Percentiles rank a stretch among this genome's conserved stretches.
Conservation (phyloP, 2,329 filamentous ascomycete genomes). For the Elsinoe ampelina region DNA sequence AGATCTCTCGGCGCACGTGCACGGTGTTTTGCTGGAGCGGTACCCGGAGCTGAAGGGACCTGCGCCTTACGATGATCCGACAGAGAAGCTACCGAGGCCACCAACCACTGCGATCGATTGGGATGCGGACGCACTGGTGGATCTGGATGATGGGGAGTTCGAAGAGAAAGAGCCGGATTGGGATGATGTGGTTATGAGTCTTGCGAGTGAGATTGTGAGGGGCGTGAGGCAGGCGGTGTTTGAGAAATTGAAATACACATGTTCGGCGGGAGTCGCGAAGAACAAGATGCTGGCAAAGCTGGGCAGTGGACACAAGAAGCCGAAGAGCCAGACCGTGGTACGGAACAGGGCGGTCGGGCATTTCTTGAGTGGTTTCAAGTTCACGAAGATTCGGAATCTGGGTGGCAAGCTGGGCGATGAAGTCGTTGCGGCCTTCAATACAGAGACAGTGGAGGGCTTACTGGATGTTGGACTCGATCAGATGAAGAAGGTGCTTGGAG, state of each 20-base stretch:
- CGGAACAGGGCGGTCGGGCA: constrained; percentile 70
- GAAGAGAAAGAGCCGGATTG: constrained; percentile 83
- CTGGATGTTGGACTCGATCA: constrained; percentile 63
- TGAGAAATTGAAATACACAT: constrained; percentile 72
- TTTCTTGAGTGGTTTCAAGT: constrained; percentile 78
- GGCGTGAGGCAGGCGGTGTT: constrained; percentile 61
- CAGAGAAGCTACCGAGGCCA: constrained; percentile 63
- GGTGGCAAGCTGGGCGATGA: constrained; percentile 91
- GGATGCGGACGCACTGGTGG: constrained; percentile 72
- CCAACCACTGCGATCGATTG: constrained; percentile 68
- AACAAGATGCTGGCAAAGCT: constrained; percentile 97
- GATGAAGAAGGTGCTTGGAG: constrained; percentile 66
- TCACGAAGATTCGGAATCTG: constrained; percentile 90
- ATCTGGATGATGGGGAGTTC: constrained; percentile 60
- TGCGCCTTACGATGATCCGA: constrained; percentile 63
- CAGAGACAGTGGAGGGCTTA: constrained; percentile 68
- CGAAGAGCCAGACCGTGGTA: constrained; percentile 88
- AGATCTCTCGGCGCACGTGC: constrained; percentile 78
- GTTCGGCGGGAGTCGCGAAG: constrained; percentile 75
- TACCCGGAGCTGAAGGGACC: constrained; percentile 63
- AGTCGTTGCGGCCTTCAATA: constrained; percentile 69
- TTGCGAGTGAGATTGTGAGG: constrained; percentile 83
- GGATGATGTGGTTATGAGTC: constrained; percentile 82
- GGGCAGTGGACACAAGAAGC: constrained; percentile 84
- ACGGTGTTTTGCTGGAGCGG: constrained; percentile 61